Percentiles rank a stretch among this genome's conserved stretches.
Evolutionary conservation across 2,329 filamentous ascomycete genomes (phyloP).

Genomic region (Claviceps citrina): DNA sequence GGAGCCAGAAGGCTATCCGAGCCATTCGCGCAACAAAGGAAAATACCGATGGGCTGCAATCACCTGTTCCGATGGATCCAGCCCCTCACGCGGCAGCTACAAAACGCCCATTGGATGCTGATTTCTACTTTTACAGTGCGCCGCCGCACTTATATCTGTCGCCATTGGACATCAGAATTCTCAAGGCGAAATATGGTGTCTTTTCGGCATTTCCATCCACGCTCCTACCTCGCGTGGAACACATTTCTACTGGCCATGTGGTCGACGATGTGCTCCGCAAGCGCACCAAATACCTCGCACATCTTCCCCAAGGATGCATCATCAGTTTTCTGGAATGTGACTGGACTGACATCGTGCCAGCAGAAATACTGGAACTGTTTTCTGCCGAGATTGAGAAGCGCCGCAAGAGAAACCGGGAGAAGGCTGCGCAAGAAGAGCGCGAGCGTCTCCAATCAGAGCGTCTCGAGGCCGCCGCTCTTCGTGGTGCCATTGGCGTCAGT

Average conservation of each 20-base stretch:
- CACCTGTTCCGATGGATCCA: constrained; percentile 10
- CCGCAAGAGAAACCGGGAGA: constrained; percentile 64
- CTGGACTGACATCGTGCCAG: constrained; percentile 76
- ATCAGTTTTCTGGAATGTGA: constrained; percentile 87
- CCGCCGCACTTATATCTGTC: constrained; percentile 81
- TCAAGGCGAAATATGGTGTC: constrained; percentile 75
- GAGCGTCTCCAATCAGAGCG: constrained; percentile 71
- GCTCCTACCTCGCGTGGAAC: constrained; percentile 73
- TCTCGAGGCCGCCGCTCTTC: constrained; percentile 55
- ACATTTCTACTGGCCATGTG: constrained; percentile 74
- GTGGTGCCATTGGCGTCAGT: constrained; percentile 28
- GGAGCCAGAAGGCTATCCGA: constrained; percentile 71
- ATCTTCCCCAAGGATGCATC: constrained; percentile 80
- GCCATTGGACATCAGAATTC: constrained; percentile 77
- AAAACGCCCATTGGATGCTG: constrained; percentile 23
- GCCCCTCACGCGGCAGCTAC: constrained; percentile 1
- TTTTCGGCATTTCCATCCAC: constrained; percentile 74
- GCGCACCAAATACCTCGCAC: constrained; percentile 71
- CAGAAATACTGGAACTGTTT: constrained; percentile 62
- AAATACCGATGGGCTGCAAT: constrained; percentile 38
- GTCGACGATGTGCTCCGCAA: constrained; percentile 75
- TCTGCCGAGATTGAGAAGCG: constrained; percentile 60
- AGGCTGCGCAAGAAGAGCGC: constrained; percentile 73
- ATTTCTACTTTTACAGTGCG: constrained; percentile 79
- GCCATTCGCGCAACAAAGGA: constrained; percentile 63